Evolutionary conservation across 2,329 filamentous ascomycete genomes (phyloP).

Genomic region (Cercospora janseana): DNA sequence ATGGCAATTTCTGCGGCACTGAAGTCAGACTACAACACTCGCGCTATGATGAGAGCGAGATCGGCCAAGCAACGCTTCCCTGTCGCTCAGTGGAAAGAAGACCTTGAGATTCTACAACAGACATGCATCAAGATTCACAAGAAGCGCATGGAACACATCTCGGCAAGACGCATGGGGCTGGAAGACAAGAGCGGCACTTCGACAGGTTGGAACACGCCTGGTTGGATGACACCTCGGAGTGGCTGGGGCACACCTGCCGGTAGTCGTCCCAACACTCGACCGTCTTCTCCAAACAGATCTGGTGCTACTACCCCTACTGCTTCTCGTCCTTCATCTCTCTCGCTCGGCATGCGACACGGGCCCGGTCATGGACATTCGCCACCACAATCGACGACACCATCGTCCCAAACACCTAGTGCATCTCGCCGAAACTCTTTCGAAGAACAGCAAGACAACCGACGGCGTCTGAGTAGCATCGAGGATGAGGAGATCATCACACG

Average conservation of each 20-base stretch:
- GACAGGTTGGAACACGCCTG: conserved; percentile 39
- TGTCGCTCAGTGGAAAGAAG: conserved; percentile 65
- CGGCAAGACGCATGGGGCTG: conserved; percentile 34
- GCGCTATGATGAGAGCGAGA: conserved; percentile 63
- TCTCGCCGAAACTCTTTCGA: conserved; percentile 34
- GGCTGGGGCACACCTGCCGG: conserved; percentile 41
- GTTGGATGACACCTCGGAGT: conserved; percentile 43
- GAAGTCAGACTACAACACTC: conserved; percentile 54
- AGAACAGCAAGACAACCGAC: conserved; percentile 22
- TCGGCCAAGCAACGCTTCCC: conserved; percentile 66
- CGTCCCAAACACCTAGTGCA: conserved; percentile 10
- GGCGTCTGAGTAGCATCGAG: conserved; percentile 30
- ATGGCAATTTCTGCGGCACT: conserved; percentile 62
- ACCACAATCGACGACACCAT: conserved; percentile 14
- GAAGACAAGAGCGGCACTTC: conserved; percentile 33
- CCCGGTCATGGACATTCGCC: conserved; percentile 33
- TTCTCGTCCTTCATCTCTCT: conserved; percentile 27
- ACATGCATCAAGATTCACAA: conserved; percentile 59
- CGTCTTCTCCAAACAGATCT: conserved; percentile 35
- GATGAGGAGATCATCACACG: conserved; percentile 37
- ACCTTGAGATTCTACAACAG: conserved; percentile 60
- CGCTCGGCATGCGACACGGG: conserved; percentile 34
- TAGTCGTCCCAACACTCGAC: conserved; percentile 34
- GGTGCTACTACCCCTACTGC: conserved; percentile 28
- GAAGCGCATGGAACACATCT: conserved; percentile 45